A percentile compares a stretch with the other conserved stretches of the same genome.
phyloP scores from a whole-genome alignment of 2,329 filamentous ascomycete genomes.

The Fusarium globosum region DNA sequence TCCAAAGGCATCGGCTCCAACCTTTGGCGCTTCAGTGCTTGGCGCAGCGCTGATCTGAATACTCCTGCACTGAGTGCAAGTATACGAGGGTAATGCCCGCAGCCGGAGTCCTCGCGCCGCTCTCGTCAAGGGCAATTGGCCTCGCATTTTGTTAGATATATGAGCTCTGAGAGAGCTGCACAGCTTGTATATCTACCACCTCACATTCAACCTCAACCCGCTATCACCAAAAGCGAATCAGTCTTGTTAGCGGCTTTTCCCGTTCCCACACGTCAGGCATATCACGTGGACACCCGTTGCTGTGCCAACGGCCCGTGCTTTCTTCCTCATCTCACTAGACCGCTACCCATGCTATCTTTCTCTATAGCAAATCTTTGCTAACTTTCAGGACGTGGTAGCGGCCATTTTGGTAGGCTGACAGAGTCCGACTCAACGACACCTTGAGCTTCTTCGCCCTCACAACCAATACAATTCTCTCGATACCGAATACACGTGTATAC shows the following conservation, averaged over 20 bases:
- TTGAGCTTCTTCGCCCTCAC: slow-evolving; percentile 22
- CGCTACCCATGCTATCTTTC: slow-evolving; percentile 22
- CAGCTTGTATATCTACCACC: slow-evolving; percentile 26
- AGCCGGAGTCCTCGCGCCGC: slow-evolving; percentile 49
- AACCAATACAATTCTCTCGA: slow-evolving; percentile 22
- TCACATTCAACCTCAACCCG: slow-evolving; percentile 10
- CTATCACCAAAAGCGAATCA: slow-evolving; percentile 33
- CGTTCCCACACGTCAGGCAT: slow-evolving; percentile 44
- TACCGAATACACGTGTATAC: slow-evolving; percentile 1
- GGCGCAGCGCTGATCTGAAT: slow-evolving; percentile 73
- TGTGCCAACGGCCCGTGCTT: slow-evolving; percentile 39
- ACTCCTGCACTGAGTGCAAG: slow-evolving; percentile 67
- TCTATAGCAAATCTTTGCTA: slow-evolving; percentile 38
- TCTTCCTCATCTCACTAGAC: slow-evolving; percentile 16
- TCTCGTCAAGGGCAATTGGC: slow-evolving; percentile 54
- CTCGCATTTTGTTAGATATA: slow-evolving; percentile 54
- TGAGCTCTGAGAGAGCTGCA: slow-evolving; percentile 38
- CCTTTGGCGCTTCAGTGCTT: slow-evolving; percentile 64
- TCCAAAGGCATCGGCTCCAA: slow-evolving; percentile 67
- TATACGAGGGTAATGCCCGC: slow-evolving; percentile 49
- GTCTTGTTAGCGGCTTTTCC: slow-evolving; percentile 48
- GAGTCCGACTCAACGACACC: slow-evolving; percentile 27
- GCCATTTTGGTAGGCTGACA: slow-evolving; percentile 44
- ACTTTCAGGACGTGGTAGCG: slow-evolving; percentile 36
- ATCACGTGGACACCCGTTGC: slow-evolving; percentile 40